Evolutionary conservation across 176 grass and related monocot species (phyloP), one percentile per base, ranked within the genome.

Genomic region (Aegilops longissima): DNA sequence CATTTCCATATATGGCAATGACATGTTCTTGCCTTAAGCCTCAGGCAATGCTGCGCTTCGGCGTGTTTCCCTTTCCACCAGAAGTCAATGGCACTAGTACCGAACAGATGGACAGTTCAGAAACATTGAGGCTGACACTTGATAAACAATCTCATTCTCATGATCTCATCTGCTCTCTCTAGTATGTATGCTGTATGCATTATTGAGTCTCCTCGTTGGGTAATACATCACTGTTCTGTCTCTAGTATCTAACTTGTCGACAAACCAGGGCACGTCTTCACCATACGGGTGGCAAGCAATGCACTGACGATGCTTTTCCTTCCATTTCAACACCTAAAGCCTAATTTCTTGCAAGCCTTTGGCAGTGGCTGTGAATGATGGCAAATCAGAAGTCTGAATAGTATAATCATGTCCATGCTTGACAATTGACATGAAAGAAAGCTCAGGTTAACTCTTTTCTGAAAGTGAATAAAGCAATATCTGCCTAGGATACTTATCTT

Each of bases 391-490:
- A 84, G 68, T 17, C 61, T 88, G 77, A 85, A 62, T 56, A 51
- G 80, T 67, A 77, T 17, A 75, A 16, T 9, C 42, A 75, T 75
- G 42, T 70, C 62, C 62, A 29, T 80, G 14, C 70, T 85, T 91
- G 85, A 91, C 82, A 91, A 62, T 81, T 91, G 85, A 91, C 82
- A 91, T 84, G 89, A 91, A 76, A 88, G 70, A 88, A 91, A 91
- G 89, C 61, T 66, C 35, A 39, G 33, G 66, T 62, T 62, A 42
- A 76, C 79, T 84, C 69, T 84, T 87, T 91, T 62, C 62, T 23
- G 30, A 91, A 88, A 88, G 89, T 1, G 52, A 81, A 25, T 84
- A 91, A 81, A 85, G 77, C 54, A 84, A 70, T 83, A 85, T 91
- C 86, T 71, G 81, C 82, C 70, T 85, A 88, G 81, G 89, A 91